phyloP scores from a whole-genome alignment of 768 basidiomycete genomes.

The Rhizopogon vesiculosus region DNA sequence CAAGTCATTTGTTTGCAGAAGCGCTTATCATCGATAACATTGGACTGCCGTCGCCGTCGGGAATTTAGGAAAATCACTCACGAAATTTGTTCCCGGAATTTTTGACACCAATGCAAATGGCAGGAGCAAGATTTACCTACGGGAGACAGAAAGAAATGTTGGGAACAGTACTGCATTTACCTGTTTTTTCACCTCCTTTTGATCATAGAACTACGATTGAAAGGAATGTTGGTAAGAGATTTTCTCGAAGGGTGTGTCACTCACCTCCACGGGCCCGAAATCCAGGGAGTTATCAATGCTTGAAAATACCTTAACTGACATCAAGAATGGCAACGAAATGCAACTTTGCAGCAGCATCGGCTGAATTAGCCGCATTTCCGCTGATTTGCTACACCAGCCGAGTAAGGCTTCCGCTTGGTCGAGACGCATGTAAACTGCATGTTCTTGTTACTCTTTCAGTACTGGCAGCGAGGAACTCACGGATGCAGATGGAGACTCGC shows the following conservation, averaged over 20 bases:
- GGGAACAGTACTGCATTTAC: not conserved
- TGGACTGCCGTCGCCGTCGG: not conserved
- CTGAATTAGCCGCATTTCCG: not conserved
- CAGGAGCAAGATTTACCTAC: not conserved
- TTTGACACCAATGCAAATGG: not conserved
- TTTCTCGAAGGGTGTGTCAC: not conserved
- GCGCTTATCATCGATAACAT: not conserved
- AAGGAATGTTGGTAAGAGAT: not conserved
- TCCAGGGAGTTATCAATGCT: not conserved
- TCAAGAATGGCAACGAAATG: not conserved
- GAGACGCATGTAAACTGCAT: not conserved
- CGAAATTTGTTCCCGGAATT: too few relatives aligned
- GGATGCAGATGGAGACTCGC: not conserved
- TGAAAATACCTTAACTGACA: not conserved
- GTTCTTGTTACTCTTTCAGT: conserved; percentile 6
- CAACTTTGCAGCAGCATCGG: not conserved
- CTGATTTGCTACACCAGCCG: too few relatives aligned
- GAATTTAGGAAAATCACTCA: not conserved
- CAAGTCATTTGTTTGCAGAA: not conserved
- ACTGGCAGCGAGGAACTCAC: conserved; percentile 2
- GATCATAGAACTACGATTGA: not conserved
- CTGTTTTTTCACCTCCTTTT: not conserved
- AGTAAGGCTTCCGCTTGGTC: not conserved
- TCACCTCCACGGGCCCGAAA: not conserved
- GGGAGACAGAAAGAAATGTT: not conserved